These are phyloP conservation scores for Lachancea lanzarotensis DNA, from an alignment of 805 yeast species.

Conservation along the genomic window DNA sequence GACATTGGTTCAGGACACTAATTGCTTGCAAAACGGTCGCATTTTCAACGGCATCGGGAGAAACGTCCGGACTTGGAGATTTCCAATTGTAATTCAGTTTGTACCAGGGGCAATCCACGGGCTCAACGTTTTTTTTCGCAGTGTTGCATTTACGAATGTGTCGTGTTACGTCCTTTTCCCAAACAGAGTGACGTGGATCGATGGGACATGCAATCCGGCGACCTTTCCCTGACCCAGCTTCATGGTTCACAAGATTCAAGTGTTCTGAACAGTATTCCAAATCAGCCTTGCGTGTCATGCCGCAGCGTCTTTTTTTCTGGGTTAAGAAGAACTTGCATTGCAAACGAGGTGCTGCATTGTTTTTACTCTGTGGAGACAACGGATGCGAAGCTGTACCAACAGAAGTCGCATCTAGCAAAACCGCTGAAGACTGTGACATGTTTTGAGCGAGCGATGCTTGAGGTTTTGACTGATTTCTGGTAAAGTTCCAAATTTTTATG, in stretches of 20 bases:
- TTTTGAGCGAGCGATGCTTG: too few species aligned
- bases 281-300: constrained; percentile 24
- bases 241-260: constrained; percentile 38
- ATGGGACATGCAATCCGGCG: constrained; percentile 64
- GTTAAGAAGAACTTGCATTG: constrained; percentile 25
- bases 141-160: constrained; percentile 63
- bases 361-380: background rate
- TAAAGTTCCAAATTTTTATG: too few species aligned
- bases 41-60: background rate
- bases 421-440: too few species aligned
- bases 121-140: constrained; percentile 28
- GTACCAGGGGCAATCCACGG: constrained; percentile 45
- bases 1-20: constrained; percentile 33
- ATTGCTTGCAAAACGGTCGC: constrained; percentile 15
- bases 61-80: constrained; percentile 1
- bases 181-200: constrained; percentile 68
- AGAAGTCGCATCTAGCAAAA: too few species aligned
- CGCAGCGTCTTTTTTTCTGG: constrained; percentile 27
- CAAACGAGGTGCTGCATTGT: constrained; percentile 7
- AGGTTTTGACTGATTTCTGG: too few species aligned
- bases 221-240: background rate
- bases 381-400: background rate
- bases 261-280: constrained; percentile 64
- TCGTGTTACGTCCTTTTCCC: constrained; percentile 47
- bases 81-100: constrained; percentile 39